A percentile compares a stretch with the other conserved stretches of the same genome.
Evolutionary conservation across 257 asterid genomes (phyloP).

Genomic region (Parsonsia alboflavescens): DNA sequence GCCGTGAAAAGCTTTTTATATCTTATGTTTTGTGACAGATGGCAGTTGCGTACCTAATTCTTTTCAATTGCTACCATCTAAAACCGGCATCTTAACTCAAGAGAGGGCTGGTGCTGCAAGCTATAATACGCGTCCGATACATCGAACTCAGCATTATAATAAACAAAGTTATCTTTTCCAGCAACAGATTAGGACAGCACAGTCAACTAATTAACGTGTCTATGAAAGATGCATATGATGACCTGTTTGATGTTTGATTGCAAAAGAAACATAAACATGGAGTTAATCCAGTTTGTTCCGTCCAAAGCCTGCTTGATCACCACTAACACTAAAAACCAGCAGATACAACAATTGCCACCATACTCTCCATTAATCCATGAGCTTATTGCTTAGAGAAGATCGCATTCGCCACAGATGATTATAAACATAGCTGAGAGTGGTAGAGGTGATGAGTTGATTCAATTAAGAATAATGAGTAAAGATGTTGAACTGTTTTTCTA

Average conservation of each 20-base stretch:
- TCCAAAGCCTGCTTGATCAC: neutral
- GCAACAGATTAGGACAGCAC: neutral
- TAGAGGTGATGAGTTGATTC: neutral
- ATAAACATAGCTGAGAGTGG: neutral
- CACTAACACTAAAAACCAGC: neutral
- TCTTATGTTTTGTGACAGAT: neutral
- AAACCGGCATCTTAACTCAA: neutral
- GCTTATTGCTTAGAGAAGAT: neutral
- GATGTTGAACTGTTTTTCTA: neutral
- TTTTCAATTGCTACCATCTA: neutral
- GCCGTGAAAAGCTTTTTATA: no score
- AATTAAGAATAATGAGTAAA: neutral
- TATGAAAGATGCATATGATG: neutral
- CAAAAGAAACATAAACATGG: neutral
- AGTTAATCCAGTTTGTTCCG: neutral
- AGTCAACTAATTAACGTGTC: neutral
- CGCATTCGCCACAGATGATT: neutral
- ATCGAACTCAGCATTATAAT: neutral
- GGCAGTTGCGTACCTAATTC: neutral
- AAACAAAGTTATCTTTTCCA: neutral
- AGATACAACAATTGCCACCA: neutral
- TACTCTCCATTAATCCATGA: neutral
- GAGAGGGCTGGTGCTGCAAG: neutral
- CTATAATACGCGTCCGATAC: neutral
- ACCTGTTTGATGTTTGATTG: no score